Evolutionary conservation across 2,329 filamentous ascomycete species (phyloP).

Genomic region (Aspergillus hortae): DNA sequence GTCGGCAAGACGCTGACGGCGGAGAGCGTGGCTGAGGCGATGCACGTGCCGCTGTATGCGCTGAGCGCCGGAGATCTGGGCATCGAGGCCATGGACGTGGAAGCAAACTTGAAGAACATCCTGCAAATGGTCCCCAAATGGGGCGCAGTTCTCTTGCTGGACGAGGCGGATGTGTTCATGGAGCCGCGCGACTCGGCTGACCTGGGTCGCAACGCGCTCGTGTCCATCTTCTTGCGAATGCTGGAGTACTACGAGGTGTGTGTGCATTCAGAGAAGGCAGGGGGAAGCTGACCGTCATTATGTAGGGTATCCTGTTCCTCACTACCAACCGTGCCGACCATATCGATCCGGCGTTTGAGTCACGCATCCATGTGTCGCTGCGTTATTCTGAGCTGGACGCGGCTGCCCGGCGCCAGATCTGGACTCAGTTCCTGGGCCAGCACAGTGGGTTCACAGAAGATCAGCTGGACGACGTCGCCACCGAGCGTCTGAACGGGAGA

Average conservation of each 20-base stretch:
- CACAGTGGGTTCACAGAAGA: slow-evolving; percentile 14
- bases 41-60: slow-evolving; percentile 49
- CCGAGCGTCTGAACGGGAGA: slow-evolving; percentile 26
- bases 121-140: slow-evolving; percentile 49
- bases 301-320: slow-evolving; percentile 43
- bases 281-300: slow-evolving; percentile 8
- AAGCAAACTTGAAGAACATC: slow-evolving; percentile 44
- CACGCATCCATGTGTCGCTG: slow-evolving; percentile 40
- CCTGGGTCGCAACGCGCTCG: slow-evolving; percentile 45
- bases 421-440: slow-evolving; percentile 42
- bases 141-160: slow-evolving; percentile 52
- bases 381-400: slow-evolving; percentile 40
- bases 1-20: slow-evolving; percentile 54
- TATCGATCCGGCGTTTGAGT: slow-evolving; percentile 46
- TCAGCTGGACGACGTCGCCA: slow-evolving; percentile 22
- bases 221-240: slow-evolving; percentile 35
- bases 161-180: slow-evolving; percentile 42
- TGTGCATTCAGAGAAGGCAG: background rate
- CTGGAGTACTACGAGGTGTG: slow-evolving; percentile 28
- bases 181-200: slow-evolving; percentile 37
- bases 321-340: slow-evolving; percentile 45
- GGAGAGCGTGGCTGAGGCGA: slow-evolving; percentile 49
- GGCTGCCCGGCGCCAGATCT: slow-evolving; percentile 37
- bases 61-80: slow-evolving; percentile 50
- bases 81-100: slow-evolving; percentile 40